Evolutionary conservation across 2,329 filamentous ascomycete genomes (phyloP).

Genomic region (Hypoxylon sp.): DNA sequence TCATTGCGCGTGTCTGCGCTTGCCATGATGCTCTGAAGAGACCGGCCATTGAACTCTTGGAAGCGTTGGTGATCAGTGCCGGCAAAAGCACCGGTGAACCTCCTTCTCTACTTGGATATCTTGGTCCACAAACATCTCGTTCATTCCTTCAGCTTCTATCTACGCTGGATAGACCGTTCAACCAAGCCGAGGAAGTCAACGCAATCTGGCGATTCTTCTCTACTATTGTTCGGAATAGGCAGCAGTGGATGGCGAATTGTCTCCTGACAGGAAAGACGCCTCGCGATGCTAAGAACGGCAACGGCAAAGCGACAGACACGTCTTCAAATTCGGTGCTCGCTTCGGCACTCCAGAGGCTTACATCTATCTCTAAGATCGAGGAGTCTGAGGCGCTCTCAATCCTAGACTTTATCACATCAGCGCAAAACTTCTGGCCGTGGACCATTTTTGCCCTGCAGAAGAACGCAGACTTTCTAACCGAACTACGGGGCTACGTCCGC

Average conservation of each 20-base stretch:
- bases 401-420: slow-evolving; percentile 84
- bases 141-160: slow-evolving; percentile 83
- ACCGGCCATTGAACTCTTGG: slow-evolving; percentile 73
- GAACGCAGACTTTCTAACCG: slow-evolving; percentile 76
- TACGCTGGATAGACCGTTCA: slow-evolving; percentile 78
- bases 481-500: slow-evolving; percentile 75
- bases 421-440: slow-evolving; percentile 97
- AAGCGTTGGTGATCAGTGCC: slow-evolving; percentile 76
- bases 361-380: slow-evolving; percentile 69
- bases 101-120: slow-evolving; percentile 90
- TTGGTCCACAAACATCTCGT: slow-evolving; percentile 83
- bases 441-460: slow-evolving; percentile 82
- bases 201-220: slow-evolving; percentile 87
- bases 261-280: slow-evolving; percentile 89
- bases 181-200: slow-evolving; percentile 69
- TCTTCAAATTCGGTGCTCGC: slow-evolving; percentile 72
- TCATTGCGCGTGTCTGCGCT: slow-evolving; percentile 80
- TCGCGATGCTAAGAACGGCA: slow-evolving; percentile 72
- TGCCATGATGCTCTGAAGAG: slow-evolving; percentile 71
- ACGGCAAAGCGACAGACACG: slow-evolving; percentile 59
- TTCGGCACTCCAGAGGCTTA: slow-evolving; percentile 75
- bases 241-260: slow-evolving; percentile 96
- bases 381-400: slow-evolving; percentile 75
- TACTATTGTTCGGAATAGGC: slow-evolving; percentile 84
- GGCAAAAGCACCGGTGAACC: slow-evolving; percentile 75